A percentile compares a stretch with the other conserved stretches of the same genome.
Conservation (phyloP, 768 basidiomycete species). For the Rhodotorula babjevae region DNA sequence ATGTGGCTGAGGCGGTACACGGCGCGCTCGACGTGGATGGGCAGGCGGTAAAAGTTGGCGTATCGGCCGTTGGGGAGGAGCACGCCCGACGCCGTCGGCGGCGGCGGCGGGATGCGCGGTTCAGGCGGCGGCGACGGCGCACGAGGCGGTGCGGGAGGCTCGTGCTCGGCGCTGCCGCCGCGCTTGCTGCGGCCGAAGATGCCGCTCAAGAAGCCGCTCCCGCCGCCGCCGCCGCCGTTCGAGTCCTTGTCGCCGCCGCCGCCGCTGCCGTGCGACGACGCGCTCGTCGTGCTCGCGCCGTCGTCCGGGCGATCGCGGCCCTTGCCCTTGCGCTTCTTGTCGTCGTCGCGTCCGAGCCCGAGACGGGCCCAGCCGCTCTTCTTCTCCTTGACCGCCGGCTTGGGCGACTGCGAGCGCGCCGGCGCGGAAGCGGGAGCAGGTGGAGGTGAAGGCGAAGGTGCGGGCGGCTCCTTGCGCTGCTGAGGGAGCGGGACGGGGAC, state of each 20-base stretch:
- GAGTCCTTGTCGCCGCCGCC: constrained; percentile 9
- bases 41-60: constrained; percentile 61
- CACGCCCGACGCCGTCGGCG: constrained; percentile 45
- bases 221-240: constrained; percentile 3
- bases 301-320: constrained; percentile 42
- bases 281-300: constrained; percentile 24
- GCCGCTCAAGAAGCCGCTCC: constrained; percentile 74
- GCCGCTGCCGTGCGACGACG: not conserved
- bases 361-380: constrained; percentile 51
- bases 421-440: not conserved
- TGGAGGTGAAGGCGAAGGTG: not conserved
- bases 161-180: constrained; percentile 54
- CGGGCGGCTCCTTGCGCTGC: not conserved
- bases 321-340: constrained; percentile 43
- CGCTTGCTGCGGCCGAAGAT: constrained; percentile 83
- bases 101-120: constrained; percentile 36
- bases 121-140: constrained; percentile 12
- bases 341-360: constrained; percentile 54
- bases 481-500: constrained; percentile 42
- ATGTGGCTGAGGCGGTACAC: constrained; percentile 97
- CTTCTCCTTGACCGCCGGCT: constrained; percentile 65
- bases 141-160: constrained; percentile 36
- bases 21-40: constrained; percentile 96
- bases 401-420: constrained; percentile 49
- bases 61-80: constrained; percentile 44